Percentiles rank a stretch among this genome's conserved stretches.
Evolutionary conservation across 139 green algal genomes (phyloP).

Genomic region (Auxenochlorella protothecoides): DNA sequence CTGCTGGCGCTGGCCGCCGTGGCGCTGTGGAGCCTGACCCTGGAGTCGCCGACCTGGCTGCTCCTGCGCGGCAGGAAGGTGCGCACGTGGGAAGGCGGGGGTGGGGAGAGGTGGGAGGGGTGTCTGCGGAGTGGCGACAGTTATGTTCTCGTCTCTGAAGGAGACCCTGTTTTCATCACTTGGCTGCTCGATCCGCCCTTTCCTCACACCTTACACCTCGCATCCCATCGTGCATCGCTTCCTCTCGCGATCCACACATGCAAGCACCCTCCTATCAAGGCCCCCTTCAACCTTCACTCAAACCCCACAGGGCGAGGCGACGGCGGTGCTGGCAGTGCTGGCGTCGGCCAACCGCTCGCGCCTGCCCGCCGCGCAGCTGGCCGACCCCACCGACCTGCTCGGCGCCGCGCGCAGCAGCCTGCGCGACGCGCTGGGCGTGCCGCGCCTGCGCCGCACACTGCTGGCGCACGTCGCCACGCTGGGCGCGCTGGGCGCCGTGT

Average conservation of each 20-base stretch:
- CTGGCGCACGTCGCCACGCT: neutral
- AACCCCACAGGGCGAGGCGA: slow-evolving; percentile 36
- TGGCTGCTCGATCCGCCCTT: no score
- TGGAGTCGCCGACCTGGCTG: slow-evolving; percentile 51
- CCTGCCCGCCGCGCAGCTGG: slow-evolving; percentile 39
- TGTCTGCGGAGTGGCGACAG: no score
- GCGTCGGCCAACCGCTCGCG: slow-evolving; percentile 37
- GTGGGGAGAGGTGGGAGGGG: neutral
- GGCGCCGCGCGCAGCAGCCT: slow-evolving; percentile 15
- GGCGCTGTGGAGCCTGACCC: slow-evolving; percentile 22
- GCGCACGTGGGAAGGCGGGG: slow-evolving; percentile 12
- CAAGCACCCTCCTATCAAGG: no score
- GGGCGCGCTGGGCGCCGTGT: slow-evolving; percentile 6
- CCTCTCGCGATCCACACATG: no score
- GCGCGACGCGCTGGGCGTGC: slow-evolving; percentile 16
- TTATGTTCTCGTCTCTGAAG: no score
- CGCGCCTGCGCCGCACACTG: no score
- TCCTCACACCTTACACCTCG: no score
- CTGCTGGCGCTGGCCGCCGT: slow-evolving; percentile 18
- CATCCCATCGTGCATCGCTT: no score
- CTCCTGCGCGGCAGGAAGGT: slow-evolving; percentile 36
- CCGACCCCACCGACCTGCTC: slow-evolving; percentile 9
- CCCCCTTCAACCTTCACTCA: no score
- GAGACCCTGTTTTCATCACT: no score
- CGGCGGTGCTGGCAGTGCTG: slow-evolving; percentile 32